A percentile compares a stretch with the other conserved stretches of the same genome.
phyloP scores from a whole-genome alignment of 129 eudicot genomes.

The Saposhnikovia divaricata region DNA sequence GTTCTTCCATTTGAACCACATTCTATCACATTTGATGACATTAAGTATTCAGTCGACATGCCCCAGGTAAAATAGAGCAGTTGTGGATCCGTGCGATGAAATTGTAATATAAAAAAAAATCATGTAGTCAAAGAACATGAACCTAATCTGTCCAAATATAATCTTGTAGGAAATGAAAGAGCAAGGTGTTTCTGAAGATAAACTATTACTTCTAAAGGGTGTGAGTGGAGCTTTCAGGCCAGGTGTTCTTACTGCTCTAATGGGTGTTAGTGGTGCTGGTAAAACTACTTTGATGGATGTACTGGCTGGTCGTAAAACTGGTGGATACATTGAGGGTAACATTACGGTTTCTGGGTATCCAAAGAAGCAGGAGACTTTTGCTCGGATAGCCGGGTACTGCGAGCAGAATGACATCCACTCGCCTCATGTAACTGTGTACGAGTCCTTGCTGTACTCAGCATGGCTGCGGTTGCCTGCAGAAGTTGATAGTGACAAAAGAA shows the following conservation, averaged over 20 bases:
- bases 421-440: conserved; percentile 75
- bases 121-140: not conserved
- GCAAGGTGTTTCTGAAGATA: conserved; percentile 51
- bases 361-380: conserved; percentile 73
- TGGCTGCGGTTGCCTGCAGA: conserved; percentile 64
- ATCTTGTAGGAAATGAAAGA: conserved; percentile 61
- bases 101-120: conserved; percentile 27
- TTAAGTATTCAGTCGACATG: conserved; percentile 80
- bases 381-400: conserved; percentile 75
- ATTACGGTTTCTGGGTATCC: conserved; percentile 73
- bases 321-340: conserved; percentile 66
- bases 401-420: conserved; percentile 88
- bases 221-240: conserved; percentile 78
- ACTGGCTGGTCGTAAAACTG: conserved; percentile 79
- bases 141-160: not conserved
- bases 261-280: conserved; percentile 96
- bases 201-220: conserved; percentile 50
- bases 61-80: conserved; percentile 41
- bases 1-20: conserved; percentile 86
- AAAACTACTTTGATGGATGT: conserved; percentile 92
- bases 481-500: conserved; percentile 44
- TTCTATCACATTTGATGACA: conserved; percentile 59
- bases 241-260: conserved; percentile 72
- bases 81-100: not conserved
- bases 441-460: conserved; percentile 68